These are phyloP conservation scores for Penicillium sumatraense DNA, from an alignment of 2,329 filamentous ascomycete species.

Conservation along the genomic window DNA sequence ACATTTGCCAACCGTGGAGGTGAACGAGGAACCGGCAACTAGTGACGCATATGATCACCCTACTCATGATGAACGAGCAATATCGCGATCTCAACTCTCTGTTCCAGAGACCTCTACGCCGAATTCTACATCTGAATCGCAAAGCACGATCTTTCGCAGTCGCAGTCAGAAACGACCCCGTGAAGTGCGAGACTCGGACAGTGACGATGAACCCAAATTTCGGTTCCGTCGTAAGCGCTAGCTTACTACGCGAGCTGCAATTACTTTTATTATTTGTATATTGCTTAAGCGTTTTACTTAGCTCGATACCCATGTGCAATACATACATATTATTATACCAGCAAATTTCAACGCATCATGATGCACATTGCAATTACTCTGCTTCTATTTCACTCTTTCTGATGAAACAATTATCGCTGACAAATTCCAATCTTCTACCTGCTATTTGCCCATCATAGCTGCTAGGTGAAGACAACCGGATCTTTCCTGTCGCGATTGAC, in stretches of 20 bases:
- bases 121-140: constrained; percentile 24
- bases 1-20: constrained; percentile 24
- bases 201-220: constrained; percentile 62
- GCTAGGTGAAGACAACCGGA: constrained; percentile 36
- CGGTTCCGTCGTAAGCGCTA: constrained; percentile 56
- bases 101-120: constrained; percentile 17
- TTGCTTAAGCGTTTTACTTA: constrained; percentile 12
- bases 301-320: constrained; percentile 21
- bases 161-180: constrained; percentile 40
- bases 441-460: too few species aligned
- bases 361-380: too few species aligned
- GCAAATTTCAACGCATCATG: neutral
- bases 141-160: constrained; percentile 17
- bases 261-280: neutral
- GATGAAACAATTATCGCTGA: too few species aligned
- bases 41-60: neutral
- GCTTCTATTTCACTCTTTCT: too few species aligned
- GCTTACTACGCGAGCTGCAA: neutral
- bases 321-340: neutral
- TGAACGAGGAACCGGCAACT: constrained; percentile 16
- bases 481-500: constrained; percentile 47
- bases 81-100: constrained; percentile 15
- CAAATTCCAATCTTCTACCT: too few species aligned
- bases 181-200: constrained; percentile 54
- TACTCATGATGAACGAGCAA: constrained; percentile 1